Evolutionary conservation across 306 rosid species (phyloP), one percentile per base, ranked within the genome.

Genomic region (Malus sylvestris): DNA sequence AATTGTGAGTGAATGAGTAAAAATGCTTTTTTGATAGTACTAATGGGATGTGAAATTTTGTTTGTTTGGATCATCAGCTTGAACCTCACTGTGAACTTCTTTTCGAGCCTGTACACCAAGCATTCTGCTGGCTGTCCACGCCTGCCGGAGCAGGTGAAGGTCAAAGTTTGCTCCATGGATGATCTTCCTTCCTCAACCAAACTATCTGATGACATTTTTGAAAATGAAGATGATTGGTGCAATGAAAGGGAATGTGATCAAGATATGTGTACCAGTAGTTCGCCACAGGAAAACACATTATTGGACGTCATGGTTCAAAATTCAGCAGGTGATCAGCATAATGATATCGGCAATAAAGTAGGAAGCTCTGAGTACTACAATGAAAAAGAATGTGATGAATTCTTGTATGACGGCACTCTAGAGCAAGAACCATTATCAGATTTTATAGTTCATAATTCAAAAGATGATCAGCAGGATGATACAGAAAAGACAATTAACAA

Each of bases 51-150:
- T 85, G 71, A 85, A 74, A 22, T 30, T 65, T 81, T 68, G 81
- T 9, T 66, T 62, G 38, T 62, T 5, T 63, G 10, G 72, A 67
- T 79, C 59, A 67, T 73, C 85, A 96, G 99, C 85, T 81, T 96
- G 92, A 85, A 91, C 81, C 75, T 91, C 81, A 91, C 91, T 0
- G 87, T 96, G 33, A 92, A 91, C 90, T 92, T 80, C 77, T 88
- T 96, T 79, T 96, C 99, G 19, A 96, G 96, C 2, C 90, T 89
- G 86, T 87, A 90, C 82, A 89, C 72, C 70, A 84, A 84, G 20
- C 93, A 92, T 75, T 83, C 88, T n/a, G 91, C 92, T 20, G 90
- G 93, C 79, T 91, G 97, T 78, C 96, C 93, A 0, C 77, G 84
- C 80, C 84, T 96, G 82, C 99, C 98, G 0, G 79, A 60, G 70